A percentile compares a stretch with the other conserved stretches of the same genome.
These are phyloP conservation scores for Naganishia sp. DNA, from an alignment of 1,284 basidiomycete genomes.

Conservation along the genomic window DNA sequence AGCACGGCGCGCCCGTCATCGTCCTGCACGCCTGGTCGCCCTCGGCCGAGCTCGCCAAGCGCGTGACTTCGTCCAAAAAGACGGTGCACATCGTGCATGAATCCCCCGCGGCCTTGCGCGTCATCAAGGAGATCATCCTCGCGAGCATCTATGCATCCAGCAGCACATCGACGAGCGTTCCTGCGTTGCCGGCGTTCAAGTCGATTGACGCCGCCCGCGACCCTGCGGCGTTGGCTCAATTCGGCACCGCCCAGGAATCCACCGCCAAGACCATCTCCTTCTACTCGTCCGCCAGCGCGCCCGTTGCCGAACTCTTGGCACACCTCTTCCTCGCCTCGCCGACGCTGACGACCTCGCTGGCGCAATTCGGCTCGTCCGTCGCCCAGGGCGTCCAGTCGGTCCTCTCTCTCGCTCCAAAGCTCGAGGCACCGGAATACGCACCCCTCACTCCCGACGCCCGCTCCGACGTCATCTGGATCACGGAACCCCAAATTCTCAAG, in stretches of 20 bases:
- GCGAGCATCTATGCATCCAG: slow-evolving; percentile 50
- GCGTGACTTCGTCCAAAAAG: slow-evolving; percentile 35
- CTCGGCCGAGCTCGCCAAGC: slow-evolving; percentile 4
- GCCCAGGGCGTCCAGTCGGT: slow-evolving; percentile 52
- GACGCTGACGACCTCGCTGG: slow-evolving; percentile 46
- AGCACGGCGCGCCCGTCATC: slow-evolving; percentile 39
- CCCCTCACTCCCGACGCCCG: slow-evolving; percentile 23
- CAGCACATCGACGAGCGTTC: slow-evolving; percentile 42
- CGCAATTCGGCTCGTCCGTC: slow-evolving; percentile 49
- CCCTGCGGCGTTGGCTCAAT: slow-evolving; percentile 31
- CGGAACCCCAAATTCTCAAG: slow-evolving; percentile 53
- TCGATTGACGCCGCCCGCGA: slow-evolving; percentile 32
- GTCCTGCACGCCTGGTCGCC: slow-evolving; percentile 25
- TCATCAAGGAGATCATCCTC: slow-evolving; percentile 47
- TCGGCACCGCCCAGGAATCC: slow-evolving; percentile 37
- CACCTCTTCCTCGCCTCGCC: slow-evolving; percentile 55
- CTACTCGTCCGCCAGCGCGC: slow-evolving; percentile 50
- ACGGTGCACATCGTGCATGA: slow-evolving; percentile 45
- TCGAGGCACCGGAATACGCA: slow-evolving; percentile 35
- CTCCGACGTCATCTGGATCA: slow-evolving; percentile 51
- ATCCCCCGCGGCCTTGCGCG: slow-evolving; percentile 45
- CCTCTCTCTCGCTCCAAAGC: slow-evolving; percentile 43
- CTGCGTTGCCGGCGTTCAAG: slow-evolving; percentile 48
- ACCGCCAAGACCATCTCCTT: slow-evolving; percentile 53
- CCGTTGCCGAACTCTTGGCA: slow-evolving; percentile 50